Evolutionary conservation across 2,329 filamentous ascomycete species (phyloP), one percentile per base, ranked within the genome.

Genomic region (Penicillium concentricum): DNA sequence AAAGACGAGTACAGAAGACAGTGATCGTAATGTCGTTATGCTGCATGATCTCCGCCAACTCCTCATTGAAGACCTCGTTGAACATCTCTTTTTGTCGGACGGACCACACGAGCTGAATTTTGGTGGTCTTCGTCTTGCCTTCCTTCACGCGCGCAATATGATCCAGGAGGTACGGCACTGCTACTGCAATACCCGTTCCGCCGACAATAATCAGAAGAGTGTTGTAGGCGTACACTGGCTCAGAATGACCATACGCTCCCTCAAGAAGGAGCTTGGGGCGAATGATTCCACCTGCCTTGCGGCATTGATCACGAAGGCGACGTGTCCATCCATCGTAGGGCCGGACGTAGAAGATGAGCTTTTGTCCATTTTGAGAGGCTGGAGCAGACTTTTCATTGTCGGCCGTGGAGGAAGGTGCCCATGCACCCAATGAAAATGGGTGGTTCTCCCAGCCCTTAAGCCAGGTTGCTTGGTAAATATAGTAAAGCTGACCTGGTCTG

Each of bases 191-290:
- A 35, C 63, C 59, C 12, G 58, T 64, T n/a, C 64, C 62, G 13
- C 61, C 63, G 16, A 72, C 79, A 10, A 82, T 65, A 0, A 82
- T 79, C 18, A 85, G 68, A 9, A 72, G 65, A 7, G 84, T 81
- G 58, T 85, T 69, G 62, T 74, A 81, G 4, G 58, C 65, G 22
- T 72, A 68, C 0, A 81, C 63, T 3, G 74, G 70, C 2, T 69
- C 61, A 8, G 64, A 63, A n/a, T 73, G 65, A 9, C 79, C 79
- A 46, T 81, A 81, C 2, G 79, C 79, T 1, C 79, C 79, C 66
- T 82, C 79, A 32, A 81, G 61, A 3, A 79, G 69, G 38, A 80
- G 67, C 9, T 61, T 69, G 3, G 71, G 80, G 70, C 6, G 12
- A 7, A 18, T 24, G 10, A 24, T 22, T 41, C 38, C 38, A 10